Evolutionary conservation across 768 basidiomycete genomes (phyloP).

Genomic region (Suillus occidentalis): DNA sequence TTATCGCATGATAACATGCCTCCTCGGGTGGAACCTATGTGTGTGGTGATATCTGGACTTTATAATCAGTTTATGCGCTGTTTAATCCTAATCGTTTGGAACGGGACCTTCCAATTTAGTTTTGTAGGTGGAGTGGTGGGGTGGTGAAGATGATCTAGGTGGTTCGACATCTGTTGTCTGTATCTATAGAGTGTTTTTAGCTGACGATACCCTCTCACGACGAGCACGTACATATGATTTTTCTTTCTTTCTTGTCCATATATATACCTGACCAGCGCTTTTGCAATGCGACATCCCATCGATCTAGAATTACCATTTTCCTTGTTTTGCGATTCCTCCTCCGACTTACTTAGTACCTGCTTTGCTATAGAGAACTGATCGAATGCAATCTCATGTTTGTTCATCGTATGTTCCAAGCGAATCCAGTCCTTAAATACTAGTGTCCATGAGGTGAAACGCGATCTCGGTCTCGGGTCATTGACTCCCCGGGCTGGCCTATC

Average conservation of each 20-base stretch:
- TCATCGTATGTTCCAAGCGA: neutral
- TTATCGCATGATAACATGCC: conserved; percentile 25
- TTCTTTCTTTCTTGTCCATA: conserved; percentile 2
- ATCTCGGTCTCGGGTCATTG: neutral
- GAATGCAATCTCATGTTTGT: neutral
- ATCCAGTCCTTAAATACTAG: neutral
- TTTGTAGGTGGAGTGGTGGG: neutral
- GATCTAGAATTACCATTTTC: conserved; percentile 28
- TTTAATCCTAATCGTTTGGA: conserved; percentile 33
- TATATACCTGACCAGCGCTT: conserved; percentile 6
- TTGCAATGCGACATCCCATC: conserved; percentile 9
- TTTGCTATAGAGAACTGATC: neutral
- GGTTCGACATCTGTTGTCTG: conserved; percentile 6
- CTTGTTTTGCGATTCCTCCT: conserved; percentile 17
- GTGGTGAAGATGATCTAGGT: neutral
- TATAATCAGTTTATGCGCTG: conserved; percentile 32
- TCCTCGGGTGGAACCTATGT: conserved; percentile 2
- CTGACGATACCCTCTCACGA: conserved; percentile 7
- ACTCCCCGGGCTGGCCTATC: neutral
- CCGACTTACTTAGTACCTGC: conserved; percentile 2
- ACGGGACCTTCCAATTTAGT: neutral
- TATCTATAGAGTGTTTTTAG: conserved; percentile 10
- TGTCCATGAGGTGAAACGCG: neutral
- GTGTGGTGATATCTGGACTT: conserved; percentile 17
- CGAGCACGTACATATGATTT: conserved; percentile 7